Percentiles rank a stretch among this genome's conserved stretches.
phyloP scores from a whole-genome alignment of 2,329 filamentous ascomycete species.

The Colletotrichum tamarilloi region DNA sequence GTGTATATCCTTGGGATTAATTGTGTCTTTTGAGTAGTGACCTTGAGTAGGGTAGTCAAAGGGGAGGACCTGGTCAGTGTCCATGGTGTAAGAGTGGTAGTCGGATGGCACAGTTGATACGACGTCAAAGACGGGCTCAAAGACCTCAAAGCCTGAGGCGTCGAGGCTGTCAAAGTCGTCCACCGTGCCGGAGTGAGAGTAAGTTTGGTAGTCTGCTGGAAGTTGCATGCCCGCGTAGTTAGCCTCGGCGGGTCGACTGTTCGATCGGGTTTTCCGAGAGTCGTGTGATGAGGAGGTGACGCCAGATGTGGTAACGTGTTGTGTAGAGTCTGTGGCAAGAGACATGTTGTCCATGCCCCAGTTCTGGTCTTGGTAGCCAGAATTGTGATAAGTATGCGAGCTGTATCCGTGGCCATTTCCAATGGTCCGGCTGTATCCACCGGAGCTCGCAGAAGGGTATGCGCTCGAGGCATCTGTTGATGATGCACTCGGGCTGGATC shows the following conservation, averaged over 20 bases:
- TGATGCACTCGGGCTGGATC: slow-evolving; percentile 26
- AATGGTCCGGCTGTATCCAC: slow-evolving; percentile 22
- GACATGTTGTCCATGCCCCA: slow-evolving; percentile 27
- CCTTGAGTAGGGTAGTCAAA: slow-evolving; percentile 22
- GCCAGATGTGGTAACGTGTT: neutral
- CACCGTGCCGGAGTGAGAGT: slow-evolving; percentile 12
- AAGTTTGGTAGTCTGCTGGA: slow-evolving; percentile 18
- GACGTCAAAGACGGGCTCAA: slow-evolving; percentile 33
- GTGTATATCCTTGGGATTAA: slow-evolving; percentile 32
- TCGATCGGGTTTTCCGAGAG: neutral
- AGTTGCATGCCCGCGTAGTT: slow-evolving; percentile 22
- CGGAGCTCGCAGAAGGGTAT: slow-evolving; percentile 15
- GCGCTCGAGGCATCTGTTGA: slow-evolving; percentile 32
- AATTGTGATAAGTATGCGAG: slow-evolving; percentile 16
- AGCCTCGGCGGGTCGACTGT: slow-evolving; percentile 1
- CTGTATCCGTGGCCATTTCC: slow-evolving; percentile 14
- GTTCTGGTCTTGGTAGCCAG: slow-evolving; percentile 25
- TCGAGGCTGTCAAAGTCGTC: slow-evolving; percentile 28
- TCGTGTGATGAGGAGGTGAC: neutral
- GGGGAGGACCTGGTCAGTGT: slow-evolving; percentile 22
- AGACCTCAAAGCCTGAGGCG: slow-evolving; percentile 19
- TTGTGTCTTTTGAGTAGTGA: slow-evolving; percentile 28
- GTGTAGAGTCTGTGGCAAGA: slow-evolving; percentile 1
- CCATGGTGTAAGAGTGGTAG: slow-evolving; percentile 33
- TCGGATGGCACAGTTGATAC: slow-evolving; percentile 30